Evolutionary conservation across 805 yeast species (phyloP).

Genomic region (Hanseniaspora nectarophila): DNA sequence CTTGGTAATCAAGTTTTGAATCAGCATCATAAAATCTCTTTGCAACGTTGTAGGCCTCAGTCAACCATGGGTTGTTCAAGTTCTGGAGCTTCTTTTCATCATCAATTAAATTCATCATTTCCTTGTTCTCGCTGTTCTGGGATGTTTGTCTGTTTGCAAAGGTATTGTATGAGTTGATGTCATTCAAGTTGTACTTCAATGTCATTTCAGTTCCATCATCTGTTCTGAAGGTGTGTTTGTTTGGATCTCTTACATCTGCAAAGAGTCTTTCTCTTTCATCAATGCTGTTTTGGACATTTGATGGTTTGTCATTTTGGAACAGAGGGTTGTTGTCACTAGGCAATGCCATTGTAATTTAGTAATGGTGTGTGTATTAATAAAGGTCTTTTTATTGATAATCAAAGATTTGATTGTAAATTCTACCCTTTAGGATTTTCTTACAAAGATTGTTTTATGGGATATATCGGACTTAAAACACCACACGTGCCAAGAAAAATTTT

Average conservation of each 20-base stretch:
- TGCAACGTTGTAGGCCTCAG: slow-evolving; percentile 34
- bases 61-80: slow-evolving; percentile 24
- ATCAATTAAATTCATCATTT: background rate
- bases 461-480: no score
- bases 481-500: no score
- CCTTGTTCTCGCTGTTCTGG: background rate
- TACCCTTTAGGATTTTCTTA: no score
- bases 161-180: slow-evolving; percentile 1
- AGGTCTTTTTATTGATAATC: no score
- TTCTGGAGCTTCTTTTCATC: slow-evolving; percentile 8
- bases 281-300: background rate
- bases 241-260: background rate
- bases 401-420: no score
- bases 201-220: slow-evolving; percentile 2
- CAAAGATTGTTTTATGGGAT: no score
- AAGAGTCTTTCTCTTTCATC: background rate
- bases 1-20: slow-evolving; percentile 31
- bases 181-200: background rate
- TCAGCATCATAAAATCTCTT: slow-evolving; percentile 41
- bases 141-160: background rate
- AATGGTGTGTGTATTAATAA: background rate
- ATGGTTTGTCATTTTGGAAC: background rate
- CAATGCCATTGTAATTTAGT: background rate
- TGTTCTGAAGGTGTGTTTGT: background rate
- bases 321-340: slow-evolving; percentile 8